Percentiles rank a stretch among this genome's conserved stretches.
phyloP scores from a whole-genome alignment of 192 early-diverging fungal species.

The Piromyces finnis region DNA sequence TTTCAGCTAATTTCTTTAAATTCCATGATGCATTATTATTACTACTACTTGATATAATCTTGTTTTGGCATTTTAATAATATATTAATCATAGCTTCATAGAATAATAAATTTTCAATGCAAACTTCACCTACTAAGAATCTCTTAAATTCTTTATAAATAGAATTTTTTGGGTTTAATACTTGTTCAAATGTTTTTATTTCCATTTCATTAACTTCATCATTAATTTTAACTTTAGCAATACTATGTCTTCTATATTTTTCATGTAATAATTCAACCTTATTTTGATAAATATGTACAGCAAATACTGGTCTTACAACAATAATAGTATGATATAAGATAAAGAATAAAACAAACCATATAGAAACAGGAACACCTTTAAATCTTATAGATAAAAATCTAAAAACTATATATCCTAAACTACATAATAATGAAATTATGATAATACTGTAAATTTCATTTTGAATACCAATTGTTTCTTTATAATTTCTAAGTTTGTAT shows the following conservation, averaged over 20 bases:
- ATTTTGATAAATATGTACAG: background rate
- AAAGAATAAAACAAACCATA: background rate
- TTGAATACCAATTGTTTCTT: background rate
- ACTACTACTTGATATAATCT: background rate
- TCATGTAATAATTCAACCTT: background rate
- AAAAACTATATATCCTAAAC: background rate
- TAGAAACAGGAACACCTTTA: background rate
- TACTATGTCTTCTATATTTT: background rate
- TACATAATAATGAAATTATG: background rate
- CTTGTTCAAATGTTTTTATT: background rate
- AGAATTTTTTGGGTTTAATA: background rate
- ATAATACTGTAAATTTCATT: background rate
- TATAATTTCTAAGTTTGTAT: background rate
- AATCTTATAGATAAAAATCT: background rate
- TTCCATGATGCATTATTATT: background rate
- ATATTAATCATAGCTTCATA: background rate
- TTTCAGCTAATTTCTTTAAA: background rate
- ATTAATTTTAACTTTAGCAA: background rate
- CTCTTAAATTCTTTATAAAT: background rate
- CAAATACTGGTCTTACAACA: background rate
- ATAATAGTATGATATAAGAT: background rate
- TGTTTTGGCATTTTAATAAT: background rate
- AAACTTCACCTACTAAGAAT: background rate
- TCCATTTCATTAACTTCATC: background rate
- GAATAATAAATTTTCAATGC: background rate